These are phyloP conservation scores for Earliella scabrosa DNA, from an alignment of 1,284 basidiomycete genomes.

Conservation along the genomic window DNA sequence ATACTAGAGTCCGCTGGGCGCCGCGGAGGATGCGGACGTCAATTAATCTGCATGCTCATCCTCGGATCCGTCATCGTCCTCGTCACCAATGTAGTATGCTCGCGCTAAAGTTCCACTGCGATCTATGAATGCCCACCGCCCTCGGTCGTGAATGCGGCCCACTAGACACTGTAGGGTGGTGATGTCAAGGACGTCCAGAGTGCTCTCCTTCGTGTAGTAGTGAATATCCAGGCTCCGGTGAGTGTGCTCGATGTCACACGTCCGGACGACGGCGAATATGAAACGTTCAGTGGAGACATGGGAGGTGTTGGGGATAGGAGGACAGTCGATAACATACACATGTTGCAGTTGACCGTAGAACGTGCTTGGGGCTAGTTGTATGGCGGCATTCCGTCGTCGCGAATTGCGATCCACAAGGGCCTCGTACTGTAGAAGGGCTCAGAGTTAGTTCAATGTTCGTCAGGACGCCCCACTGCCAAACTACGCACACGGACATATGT, in stretches of 20 bases:
- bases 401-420: not conserved
- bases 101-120: conserved; percentile 13
- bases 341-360: conserved; percentile 14
- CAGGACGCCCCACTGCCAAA: too few species aligned
- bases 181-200: conserved; percentile 8
- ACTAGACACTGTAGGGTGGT: conserved; percentile 13
- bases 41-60: too few species aligned
- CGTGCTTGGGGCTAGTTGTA: not conserved
- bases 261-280: conserved; percentile 2
- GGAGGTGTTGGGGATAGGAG: not conserved
- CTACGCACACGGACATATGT: conserved; percentile 6
- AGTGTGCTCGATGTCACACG: not conserved
- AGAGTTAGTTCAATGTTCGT: too few species aligned
- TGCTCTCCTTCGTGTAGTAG: conserved; percentile 6
- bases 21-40: too few species aligned
- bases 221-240: conserved; percentile 12
- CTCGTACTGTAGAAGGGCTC: conserved; percentile 11
- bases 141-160: conserved; percentile 6
- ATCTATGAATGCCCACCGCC: conserved; percentile 16
- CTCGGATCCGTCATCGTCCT: too few species aligned
- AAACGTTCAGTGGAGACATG: not conserved
- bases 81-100: not conserved
- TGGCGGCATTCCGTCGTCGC: conserved; percentile 4
- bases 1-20: too few species aligned
- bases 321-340: not conserved